Conservation (phyloP, 1,284 basidiomycete species). For the Puccinia polysora region DNA sequence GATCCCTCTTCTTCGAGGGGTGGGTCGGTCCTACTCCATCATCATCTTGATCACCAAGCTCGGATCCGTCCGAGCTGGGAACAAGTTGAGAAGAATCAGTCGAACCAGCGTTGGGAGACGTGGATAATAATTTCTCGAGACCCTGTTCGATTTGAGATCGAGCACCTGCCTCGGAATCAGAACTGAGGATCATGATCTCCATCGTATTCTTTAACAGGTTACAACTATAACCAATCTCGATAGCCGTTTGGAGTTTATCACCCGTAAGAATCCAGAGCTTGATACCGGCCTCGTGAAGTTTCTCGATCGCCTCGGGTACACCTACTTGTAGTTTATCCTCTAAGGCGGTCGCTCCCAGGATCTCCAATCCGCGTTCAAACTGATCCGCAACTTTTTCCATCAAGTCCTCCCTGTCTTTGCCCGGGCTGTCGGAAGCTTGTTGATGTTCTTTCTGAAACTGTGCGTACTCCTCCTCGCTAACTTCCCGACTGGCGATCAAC, state of each 20-base stretch:
- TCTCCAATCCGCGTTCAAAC: constrained; percentile 73
- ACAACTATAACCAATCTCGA: constrained; percentile 90
- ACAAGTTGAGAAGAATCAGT: too few species aligned
- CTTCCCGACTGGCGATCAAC: constrained; percentile 75
- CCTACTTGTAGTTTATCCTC: constrained; percentile 97
- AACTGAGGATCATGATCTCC: constrained; percentile 92
- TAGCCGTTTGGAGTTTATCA: constrained; percentile 96
- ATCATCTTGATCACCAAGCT: constrained; percentile 44
- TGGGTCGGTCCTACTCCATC: neutral
- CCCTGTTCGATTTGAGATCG: constrained; percentile 85
- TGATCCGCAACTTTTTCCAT: constrained; percentile 79
- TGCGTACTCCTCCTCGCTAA: constrained; percentile 77
- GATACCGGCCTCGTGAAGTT: constrained; percentile 84
- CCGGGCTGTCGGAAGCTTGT: constrained; percentile 67
- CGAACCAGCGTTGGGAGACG: constrained; percentile 48
- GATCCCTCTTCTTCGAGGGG: neutral
- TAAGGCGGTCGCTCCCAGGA: constrained; percentile 88
- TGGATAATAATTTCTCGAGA: constrained; percentile 81
- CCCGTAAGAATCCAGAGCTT: constrained; percentile 93
- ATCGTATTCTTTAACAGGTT: constrained; percentile 77
- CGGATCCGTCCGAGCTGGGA: neutral
- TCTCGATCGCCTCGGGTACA: constrained; percentile 91
- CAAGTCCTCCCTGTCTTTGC: constrained; percentile 73
- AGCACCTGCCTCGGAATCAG: constrained; percentile 69
- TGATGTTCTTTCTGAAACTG: constrained; percentile 79